These are phyloP conservation scores for Penicillium brevicompactum DNA, from an alignment of 2,329 filamentous ascomycete species.

Conservation along the genomic window DNA sequence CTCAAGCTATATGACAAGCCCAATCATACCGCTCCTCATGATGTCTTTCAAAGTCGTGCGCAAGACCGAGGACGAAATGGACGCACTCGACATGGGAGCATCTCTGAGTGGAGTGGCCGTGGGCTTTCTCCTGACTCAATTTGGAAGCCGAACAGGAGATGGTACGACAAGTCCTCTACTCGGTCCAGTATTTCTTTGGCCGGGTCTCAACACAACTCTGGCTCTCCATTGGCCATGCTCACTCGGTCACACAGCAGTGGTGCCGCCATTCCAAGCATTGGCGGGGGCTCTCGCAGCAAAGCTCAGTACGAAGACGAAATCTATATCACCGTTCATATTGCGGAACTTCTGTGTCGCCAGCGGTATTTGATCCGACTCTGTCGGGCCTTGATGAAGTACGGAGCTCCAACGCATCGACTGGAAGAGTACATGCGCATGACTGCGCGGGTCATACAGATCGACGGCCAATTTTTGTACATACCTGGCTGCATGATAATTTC, in stretches of 20 bases:
- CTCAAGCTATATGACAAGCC: conserved; percentile 68
- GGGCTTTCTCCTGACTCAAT: conserved; percentile 35
- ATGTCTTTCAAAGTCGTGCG: conserved; percentile 28
- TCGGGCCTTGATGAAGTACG: conserved; percentile 83
- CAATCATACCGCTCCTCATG: conserved; percentile 25
- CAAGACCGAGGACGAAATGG: conserved; percentile 28
- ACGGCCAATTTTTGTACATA: conserved; percentile 86
- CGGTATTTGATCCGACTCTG: conserved; percentile 83
- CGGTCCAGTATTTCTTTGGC: conserved; percentile 39
- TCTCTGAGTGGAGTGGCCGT: conserved; percentile 32
- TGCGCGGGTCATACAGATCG: conserved; percentile 82
- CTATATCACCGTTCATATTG: conserved; percentile 63
- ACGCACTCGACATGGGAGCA: conserved; percentile 34
- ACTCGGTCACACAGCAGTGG: conserved; percentile 42
- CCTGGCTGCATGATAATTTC: conserved; percentile 94
- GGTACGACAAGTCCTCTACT: conserved; percentile 44
- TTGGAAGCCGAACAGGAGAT: conserved; percentile 38
- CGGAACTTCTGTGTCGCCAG: conserved; percentile 74
- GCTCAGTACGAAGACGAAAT: conserved; percentile 50
- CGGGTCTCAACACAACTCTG: conserved; percentile 32
- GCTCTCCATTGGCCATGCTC: conserved; percentile 33
- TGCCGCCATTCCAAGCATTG: conserved; percentile 27
- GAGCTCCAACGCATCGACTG: conserved; percentile 85
- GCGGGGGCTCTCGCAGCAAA: conserved; percentile 17
- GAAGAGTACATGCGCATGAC: conserved; percentile 92